Base-by-base conservation (phyloP, 345 rosid species). In the Bruguiera parviflora region DNA sequence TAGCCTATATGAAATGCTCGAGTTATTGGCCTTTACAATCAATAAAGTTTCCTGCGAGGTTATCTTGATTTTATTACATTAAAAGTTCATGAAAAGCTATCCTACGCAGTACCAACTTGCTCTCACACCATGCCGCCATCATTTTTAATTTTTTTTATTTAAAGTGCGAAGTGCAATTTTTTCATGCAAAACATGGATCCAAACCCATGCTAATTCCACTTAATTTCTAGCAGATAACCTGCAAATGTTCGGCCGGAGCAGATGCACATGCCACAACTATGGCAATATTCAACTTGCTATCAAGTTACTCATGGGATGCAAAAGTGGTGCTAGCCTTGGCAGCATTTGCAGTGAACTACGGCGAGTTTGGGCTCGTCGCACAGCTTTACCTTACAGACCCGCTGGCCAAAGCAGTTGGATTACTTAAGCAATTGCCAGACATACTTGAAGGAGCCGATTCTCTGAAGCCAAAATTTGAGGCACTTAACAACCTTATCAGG, bases 31-130 rank as follows among this genome's bases (percentile, higher is more conserved):
- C 2, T 11, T 58, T 65, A 74, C 82, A 8, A 84, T 89, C 52
- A 77, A 75, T 66, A 83, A 73, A 68, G 80, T 87, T 59, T 79
- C 86, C 67, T 77, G 89, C 70, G 90, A 87, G 96, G 96, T 87
- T 69, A 53, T 28, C 57, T 18, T 21, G 29, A 55, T n/a, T 28
- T 22, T 55, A 22, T 8, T 0, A 55, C 46, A 39, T 39, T 43
- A 16, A 10, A 56, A 24, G 28, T 24, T 56, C 16, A 56, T 24
- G 31, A 56, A 56, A 56, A 11, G 19, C 59, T 11, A 56, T 33
- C 37, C 37, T 33, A 33, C 37, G 9, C 9, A 33, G 37, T 33
- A 33, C 37, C 37, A 33, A 33, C 37, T 33, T 33, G 37, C 37
- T 7, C 9, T 33, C 37, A 33, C 8, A 33, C 37, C 37, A 8